Evolutionary conservation across 148 eudicot genomes (phyloP).

Genomic region (Diospyros kaki): DNA sequence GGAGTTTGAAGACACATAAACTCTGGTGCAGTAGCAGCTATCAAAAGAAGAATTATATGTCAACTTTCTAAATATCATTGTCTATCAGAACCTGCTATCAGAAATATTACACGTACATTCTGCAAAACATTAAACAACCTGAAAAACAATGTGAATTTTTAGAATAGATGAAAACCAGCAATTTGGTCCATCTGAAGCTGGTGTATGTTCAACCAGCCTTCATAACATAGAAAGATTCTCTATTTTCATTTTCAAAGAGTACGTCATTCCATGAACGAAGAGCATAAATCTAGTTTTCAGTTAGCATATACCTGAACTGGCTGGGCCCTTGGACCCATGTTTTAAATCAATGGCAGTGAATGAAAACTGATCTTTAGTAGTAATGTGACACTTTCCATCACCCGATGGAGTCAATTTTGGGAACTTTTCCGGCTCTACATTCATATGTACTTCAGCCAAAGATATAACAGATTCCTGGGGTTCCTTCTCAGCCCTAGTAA

Average conservation of each 20-base stretch:
- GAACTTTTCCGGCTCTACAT: slow-evolving; percentile 19
- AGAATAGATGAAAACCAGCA: background rate
- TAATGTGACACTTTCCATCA: slow-evolving; percentile 21
- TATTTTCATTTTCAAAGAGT: background rate
- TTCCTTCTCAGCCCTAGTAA: slow-evolving; percentile 31
- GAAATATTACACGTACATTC: background rate
- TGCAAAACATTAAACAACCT: background rate
- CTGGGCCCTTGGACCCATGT: slow-evolving; percentile 29
- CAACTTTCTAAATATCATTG: background rate
- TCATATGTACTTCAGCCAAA: slow-evolving; percentile 22
- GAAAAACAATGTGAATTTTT: background rate
- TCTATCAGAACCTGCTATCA: background rate
- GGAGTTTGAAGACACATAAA: slow-evolving; percentile 58
- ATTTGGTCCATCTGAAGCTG: background rate
- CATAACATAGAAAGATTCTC: background rate
- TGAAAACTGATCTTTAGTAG: slow-evolving; percentile 22
- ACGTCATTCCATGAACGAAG: background rate
- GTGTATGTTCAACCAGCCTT: background rate
- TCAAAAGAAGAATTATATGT: slow-evolving; percentile 6
- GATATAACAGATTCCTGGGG: slow-evolving; percentile 24
- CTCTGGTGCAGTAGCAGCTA: slow-evolving; percentile 43
- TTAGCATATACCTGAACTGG: slow-evolving; percentile 34
- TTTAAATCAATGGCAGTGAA: slow-evolving; percentile 33
- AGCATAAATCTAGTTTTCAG: background rate
- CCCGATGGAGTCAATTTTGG: slow-evolving; percentile 25